A percentile compares a stretch with the other conserved stretches of the same genome.
Evolutionary conservation across 2,329 filamentous ascomycete genomes (phyloP).

Genomic region (Alternaria sp.): DNA sequence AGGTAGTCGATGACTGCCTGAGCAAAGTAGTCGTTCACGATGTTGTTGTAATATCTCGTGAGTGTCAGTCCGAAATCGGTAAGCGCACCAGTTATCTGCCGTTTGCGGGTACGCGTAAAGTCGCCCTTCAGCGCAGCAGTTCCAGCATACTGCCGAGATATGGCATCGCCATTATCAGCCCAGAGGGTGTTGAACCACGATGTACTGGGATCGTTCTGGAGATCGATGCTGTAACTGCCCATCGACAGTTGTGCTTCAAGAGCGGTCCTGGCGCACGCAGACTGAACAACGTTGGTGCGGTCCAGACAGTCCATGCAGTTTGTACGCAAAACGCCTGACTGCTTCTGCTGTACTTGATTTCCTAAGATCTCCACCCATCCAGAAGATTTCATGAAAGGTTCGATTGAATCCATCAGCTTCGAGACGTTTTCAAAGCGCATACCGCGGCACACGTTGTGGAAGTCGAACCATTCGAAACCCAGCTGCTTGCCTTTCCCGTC

Average conservation of each 20-base stretch:
- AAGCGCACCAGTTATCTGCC: slow-evolving; percentile 87
- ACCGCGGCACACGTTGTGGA: slow-evolving; percentile 87
- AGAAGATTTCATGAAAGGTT: slow-evolving; percentile 69
- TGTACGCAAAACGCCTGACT: slow-evolving; percentile 82
- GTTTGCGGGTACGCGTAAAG: slow-evolving; percentile 88
- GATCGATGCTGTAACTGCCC: slow-evolving; percentile 76
- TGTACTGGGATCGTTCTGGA: slow-evolving; percentile 77
- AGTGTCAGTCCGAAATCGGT: slow-evolving; percentile 91
- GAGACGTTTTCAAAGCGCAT: slow-evolving; percentile 99
- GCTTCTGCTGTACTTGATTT: slow-evolving; percentile 54
- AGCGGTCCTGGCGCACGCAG: slow-evolving; percentile 82
- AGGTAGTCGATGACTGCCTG: slow-evolving; percentile 95
- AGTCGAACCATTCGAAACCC: slow-evolving; percentile 95
- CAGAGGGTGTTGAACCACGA: slow-evolving; percentile 96
- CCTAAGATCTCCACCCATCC: slow-evolving; percentile 71
- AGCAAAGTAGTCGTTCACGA: slow-evolving; percentile 97
- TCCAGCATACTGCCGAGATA: slow-evolving; percentile 94
- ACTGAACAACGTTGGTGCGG: slow-evolving; percentile 94
- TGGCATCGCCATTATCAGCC: slow-evolving; percentile 97
- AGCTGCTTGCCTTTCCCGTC: slow-evolving; percentile 59
- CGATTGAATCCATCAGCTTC: slow-evolving; percentile 74
- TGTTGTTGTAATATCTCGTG: slow-evolving; percentile 80
- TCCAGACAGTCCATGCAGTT: slow-evolving; percentile 99
- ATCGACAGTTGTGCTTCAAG: slow-evolving; percentile 79
- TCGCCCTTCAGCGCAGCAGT: slow-evolving; percentile 96